Percentiles rank a stretch among this genome's conserved stretches.
phyloP scores from a whole-genome alignment of 2,329 filamentous ascomycete genomes.

The Fusarium odoratissimum region DNA sequence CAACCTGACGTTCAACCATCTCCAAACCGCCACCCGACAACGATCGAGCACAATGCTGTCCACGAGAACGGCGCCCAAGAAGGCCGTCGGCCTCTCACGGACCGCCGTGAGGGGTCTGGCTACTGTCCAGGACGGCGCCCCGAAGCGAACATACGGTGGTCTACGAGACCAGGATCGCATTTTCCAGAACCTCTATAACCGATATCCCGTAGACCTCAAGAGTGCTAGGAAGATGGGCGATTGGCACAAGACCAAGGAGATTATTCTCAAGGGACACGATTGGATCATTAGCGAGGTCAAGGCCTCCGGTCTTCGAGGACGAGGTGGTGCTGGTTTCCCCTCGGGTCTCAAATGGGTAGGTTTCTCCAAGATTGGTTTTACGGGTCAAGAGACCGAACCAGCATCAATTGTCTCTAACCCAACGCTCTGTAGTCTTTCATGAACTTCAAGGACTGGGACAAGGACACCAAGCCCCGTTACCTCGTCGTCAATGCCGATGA shows the following conservation, averaged over 20 bases:
- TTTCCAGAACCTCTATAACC: slow-evolving; percentile 98
- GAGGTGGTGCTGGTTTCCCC: slow-evolving; percentile 97
- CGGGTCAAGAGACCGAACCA: slow-evolving; percentile 31
- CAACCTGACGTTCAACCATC: slow-evolving; percentile 48
- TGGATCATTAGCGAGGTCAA: slow-evolving; percentile 99
- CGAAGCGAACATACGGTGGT: slow-evolving; percentile 82
- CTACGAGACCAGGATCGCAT: slow-evolving; percentile 97
- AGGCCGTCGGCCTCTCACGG: slow-evolving; percentile 56
- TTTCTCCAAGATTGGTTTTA: slow-evolving; percentile 40
- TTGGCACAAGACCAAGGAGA: slow-evolving; percentile 99
- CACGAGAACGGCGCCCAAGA: slow-evolving; percentile 55
- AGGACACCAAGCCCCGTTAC: slow-evolving; percentile 95
- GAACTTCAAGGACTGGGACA: slow-evolving; percentile 99
- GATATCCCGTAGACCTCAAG: slow-evolving; percentile 90
- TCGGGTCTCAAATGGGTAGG: slow-evolving; percentile 98
- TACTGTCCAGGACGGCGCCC: slow-evolving; percentile 79
- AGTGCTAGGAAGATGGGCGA: slow-evolving; percentile 98
- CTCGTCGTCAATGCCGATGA: slow-evolving; percentile 98
- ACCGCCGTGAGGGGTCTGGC: slow-evolving; percentile 76
- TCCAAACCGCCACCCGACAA: slow-evolving; percentile 49
- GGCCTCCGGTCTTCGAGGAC: slow-evolving; percentile 92
- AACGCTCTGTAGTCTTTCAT: slow-evolving; percentile 83
- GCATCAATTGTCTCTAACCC: slow-evolving; percentile 37
- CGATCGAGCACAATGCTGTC: slow-evolving; percentile 58
- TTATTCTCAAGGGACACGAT: slow-evolving; percentile 94